Percentiles rank a stretch among this genome's conserved stretches.
These are phyloP conservation scores for Chaetomium olivaceum DNA, from an alignment of 2,329 filamentous ascomycete species.

Conservation along the genomic window DNA sequence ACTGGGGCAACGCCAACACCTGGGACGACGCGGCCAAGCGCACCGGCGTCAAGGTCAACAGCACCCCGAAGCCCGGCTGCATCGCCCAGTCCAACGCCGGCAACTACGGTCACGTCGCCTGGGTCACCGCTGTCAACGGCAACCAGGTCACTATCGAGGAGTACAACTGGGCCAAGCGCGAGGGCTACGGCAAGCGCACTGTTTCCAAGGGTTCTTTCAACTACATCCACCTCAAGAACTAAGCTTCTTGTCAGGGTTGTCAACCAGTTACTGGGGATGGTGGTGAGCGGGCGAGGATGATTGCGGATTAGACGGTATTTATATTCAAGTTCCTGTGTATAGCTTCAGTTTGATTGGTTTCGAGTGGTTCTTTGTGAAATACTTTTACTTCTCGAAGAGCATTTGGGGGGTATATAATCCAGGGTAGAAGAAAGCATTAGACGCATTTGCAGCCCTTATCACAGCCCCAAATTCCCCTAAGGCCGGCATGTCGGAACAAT, in stretches of 20 bases:
- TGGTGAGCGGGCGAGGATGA: background rate
- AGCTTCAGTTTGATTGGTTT: background rate
- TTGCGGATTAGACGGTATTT: background rate
- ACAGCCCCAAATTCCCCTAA: background rate
- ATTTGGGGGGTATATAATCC: background rate
- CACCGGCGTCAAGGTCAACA: conserved; percentile 23
- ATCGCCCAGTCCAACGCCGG: conserved; percentile 24
- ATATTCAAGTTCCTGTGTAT: background rate
- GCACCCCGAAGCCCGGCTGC: conserved; percentile 21
- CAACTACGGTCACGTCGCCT: conserved; percentile 24
- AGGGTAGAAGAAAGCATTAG: background rate
- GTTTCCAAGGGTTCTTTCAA: conserved; percentile 22
- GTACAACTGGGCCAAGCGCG: conserved; percentile 22
- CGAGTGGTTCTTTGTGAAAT: background rate
- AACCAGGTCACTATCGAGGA: conserved; percentile 27
- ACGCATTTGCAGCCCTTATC: background rate
- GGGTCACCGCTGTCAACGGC: conserved; percentile 20
- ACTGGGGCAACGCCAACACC: conserved; percentile 25
- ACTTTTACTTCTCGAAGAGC: background rate
- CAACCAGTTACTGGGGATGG: background rate
- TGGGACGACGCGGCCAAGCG: conserved; percentile 24
- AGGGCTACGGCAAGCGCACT: conserved; percentile 24
- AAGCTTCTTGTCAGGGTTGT: background rate
- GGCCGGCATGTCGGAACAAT: background rate
- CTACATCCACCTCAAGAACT: conserved; percentile 26